A percentile compares a stretch with the other conserved stretches of the same genome.
phyloP scores from a whole-genome alignment of 1,139 yeast species.

The Candida sanyaensis region DNA sequence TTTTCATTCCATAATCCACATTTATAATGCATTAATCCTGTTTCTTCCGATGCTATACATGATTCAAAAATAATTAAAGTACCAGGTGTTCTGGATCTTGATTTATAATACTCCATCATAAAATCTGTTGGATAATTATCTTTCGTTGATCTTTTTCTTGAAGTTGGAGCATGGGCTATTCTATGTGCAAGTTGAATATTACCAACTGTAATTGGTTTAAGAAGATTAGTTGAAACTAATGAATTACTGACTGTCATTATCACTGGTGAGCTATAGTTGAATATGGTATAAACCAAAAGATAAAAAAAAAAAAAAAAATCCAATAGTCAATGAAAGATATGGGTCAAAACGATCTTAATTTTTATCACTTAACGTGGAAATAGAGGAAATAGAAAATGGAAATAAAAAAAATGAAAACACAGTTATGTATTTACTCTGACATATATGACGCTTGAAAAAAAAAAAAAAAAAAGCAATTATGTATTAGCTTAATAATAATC shows the following conservation, averaged over 20 bases:
- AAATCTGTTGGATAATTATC: slow-evolving; percentile 43
- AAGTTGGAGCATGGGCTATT: slow-evolving; percentile 54
- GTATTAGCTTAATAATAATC: no score
- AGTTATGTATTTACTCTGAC: no score
- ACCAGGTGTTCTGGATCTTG: slow-evolving; percentile 53
- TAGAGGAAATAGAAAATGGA: no score
- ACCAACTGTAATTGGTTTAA: slow-evolving; percentile 52
- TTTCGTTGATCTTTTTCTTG: slow-evolving; percentile 45
- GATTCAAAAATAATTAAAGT: slow-evolving; percentile 48
- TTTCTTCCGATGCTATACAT: slow-evolving; percentile 21
- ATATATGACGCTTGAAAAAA: not conserved
- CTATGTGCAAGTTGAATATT: slow-evolving; percentile 36
- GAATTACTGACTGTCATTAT: slow-evolving; percentile 10
- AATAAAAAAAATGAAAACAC: not conserved
- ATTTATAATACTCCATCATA: slow-evolving; percentile 49
- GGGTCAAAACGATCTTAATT: no score
- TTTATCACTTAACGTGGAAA: no score
- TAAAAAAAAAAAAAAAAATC: not conserved
- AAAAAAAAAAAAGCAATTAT: no score
- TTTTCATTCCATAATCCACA: slow-evolving; percentile 55
- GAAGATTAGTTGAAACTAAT: slow-evolving; percentile 27
- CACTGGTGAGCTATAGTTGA: no score
- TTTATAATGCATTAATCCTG: slow-evolving; percentile 42
- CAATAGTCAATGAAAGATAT: no score
- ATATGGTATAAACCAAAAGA: not conserved